Percentiles rank a stretch among this genome's conserved stretches.
phyloP scores from a whole-genome alignment of 2,329 filamentous ascomycete genomes.

The Cyphellophora attinorum region DNA sequence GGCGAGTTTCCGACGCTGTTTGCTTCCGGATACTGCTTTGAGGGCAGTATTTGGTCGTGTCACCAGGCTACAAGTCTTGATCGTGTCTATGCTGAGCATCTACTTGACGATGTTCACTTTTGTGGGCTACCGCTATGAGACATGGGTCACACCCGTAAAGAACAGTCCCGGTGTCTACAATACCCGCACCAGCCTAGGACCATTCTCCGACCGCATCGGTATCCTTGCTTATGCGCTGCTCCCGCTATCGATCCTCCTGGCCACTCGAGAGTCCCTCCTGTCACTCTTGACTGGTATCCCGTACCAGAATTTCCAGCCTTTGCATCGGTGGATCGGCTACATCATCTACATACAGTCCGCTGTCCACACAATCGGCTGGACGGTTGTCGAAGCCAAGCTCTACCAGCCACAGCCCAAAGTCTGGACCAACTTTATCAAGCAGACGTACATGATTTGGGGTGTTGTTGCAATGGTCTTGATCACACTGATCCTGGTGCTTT shows the following conservation, averaged over 20 bases:
- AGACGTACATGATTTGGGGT: constrained; percentile 66
- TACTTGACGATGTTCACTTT: constrained; percentile 64
- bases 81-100: constrained; percentile 46
- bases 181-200: constrained; percentile 56
- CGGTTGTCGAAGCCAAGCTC: constrained; percentile 53
- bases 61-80: constrained; percentile 57
- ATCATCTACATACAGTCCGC: constrained; percentile 60
- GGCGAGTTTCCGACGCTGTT: constrained; percentile 37
- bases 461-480: constrained; percentile 58
- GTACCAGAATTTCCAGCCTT: constrained; percentile 68
- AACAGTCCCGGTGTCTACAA: constrained; percentile 47
- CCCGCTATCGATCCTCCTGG: constrained; percentile 57
- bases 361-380: constrained; percentile 65
- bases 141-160: constrained; percentile 61
- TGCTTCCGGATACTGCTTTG: constrained; percentile 54
- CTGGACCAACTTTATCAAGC: constrained; percentile 47
- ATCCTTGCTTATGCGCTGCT: constrained; percentile 65
- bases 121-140: constrained; percentile 57
- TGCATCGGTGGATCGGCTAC: constrained; percentile 67
- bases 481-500: constrained; percentile 51
- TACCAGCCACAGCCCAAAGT: constrained; percentile 63
- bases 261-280: constrained; percentile 60
- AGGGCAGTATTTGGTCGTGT: constrained; percentile 55
- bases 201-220: constrained; percentile 60
- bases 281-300: constrained; percentile 62